Evolutionary conservation across 148 eudicot species (phyloP).

Genomic region (Rhododendron williamsianum): DNA sequence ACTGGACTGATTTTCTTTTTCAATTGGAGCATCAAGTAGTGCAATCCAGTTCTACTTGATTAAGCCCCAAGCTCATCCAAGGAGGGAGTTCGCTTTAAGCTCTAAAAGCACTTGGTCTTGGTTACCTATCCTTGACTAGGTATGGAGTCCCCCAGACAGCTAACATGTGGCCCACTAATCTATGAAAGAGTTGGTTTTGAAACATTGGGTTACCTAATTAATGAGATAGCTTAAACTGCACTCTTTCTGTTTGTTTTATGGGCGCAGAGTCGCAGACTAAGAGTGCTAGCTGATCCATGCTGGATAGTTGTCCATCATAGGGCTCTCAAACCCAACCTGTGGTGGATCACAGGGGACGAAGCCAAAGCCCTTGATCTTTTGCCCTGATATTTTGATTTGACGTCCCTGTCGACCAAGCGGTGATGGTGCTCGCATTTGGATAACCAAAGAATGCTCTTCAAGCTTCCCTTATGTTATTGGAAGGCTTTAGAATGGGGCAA

Average conservation of each 20-base stretch:
- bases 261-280: background rate
- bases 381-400: background rate
- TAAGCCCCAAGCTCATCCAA: background rate
- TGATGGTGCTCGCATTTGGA: background rate
- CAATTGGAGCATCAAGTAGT: background rate
- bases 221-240: background rate
- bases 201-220: background rate
- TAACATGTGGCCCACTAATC: background rate
- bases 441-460: background rate
- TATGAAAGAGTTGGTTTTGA: background rate
- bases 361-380: background rate
- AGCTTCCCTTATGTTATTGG: background rate
- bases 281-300: background rate
- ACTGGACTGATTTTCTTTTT: slow-evolving; percentile 1
- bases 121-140: background rate
- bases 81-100: background rate
- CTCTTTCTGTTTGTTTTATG: background rate
- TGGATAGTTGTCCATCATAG: background rate
- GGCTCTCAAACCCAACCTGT: background rate
- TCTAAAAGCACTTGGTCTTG: background rate
- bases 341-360: background rate
- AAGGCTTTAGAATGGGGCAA: background rate
- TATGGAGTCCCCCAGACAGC: background rate
- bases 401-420: background rate
- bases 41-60: background rate